Percentiles rank a stretch among this genome's conserved stretches.
Conservation (phyloP, 352 stramenopile genomes). For the Globisporangium spiculum region DNA sequence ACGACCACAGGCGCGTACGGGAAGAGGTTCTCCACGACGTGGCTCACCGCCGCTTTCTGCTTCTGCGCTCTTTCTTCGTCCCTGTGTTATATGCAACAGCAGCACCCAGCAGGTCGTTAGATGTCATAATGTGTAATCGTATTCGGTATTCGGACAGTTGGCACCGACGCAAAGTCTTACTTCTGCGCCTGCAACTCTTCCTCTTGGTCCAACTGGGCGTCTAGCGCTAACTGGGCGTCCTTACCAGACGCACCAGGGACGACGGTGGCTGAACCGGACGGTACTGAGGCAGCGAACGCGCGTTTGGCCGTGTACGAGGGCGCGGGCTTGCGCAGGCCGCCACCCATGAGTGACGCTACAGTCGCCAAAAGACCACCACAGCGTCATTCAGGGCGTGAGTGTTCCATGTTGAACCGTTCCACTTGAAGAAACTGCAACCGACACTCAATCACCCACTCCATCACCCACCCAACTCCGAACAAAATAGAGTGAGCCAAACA, state of each 20-base stretch:
- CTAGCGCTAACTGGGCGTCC: constrained; percentile 11
- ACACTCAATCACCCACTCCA: background rate
- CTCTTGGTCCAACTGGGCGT: constrained; percentile 52
- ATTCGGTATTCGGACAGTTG: background rate
- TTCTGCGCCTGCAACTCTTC: constrained; percentile 60
- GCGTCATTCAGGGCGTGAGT: background rate
- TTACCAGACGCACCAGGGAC: constrained; percentile 9
- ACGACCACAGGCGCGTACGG: constrained; percentile 74
- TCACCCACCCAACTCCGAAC: background rate
- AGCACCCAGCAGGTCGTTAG: background rate
- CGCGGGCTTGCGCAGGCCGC: constrained; percentile 35
- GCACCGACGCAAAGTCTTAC: constrained; percentile 13
- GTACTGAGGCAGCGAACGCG: constrained; percentile 19
- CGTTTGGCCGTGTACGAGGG: constrained; percentile 24
- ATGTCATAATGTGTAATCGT: background rate
- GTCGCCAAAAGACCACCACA: background rate
- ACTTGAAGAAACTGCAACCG: background rate
- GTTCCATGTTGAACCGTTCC: background rate
- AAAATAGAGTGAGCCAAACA: background rate
- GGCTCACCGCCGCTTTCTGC: constrained; percentile 50
- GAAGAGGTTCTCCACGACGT: constrained; percentile 79
- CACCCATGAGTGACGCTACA: constrained; percentile 33
- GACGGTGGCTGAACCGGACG: constrained; percentile 18
- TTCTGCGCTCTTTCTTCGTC: constrained; percentile 42
- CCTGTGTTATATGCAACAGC: constrained; percentile 20